Percentiles rank a stretch among this genome's conserved stretches.
Conservation (phyloP, 768 basidiomycete species). For the Tricholoma saponaceum region DNA sequence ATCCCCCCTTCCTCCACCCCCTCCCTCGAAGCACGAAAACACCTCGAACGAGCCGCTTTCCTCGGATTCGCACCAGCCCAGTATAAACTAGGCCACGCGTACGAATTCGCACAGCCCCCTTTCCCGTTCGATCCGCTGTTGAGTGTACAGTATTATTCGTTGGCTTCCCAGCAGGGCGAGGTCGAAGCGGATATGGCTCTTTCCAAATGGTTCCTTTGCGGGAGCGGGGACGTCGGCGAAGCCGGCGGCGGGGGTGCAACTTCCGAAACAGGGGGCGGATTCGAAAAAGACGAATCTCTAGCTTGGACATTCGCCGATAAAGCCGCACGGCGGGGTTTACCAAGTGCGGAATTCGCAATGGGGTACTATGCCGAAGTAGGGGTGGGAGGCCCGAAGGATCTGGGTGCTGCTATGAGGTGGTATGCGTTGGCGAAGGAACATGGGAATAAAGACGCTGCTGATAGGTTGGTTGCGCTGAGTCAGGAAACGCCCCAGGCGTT, state of each 20-base stretch:
- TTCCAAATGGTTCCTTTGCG: constrained; percentile 96
- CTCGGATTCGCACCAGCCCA: constrained; percentile 83
- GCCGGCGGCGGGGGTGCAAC: too few relatives aligned
- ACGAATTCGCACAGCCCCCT: constrained; percentile 85
- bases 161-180: constrained; percentile 83
- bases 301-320: constrained; percentile 91
- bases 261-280: constrained; percentile 34
- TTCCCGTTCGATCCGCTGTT: constrained; percentile 87
- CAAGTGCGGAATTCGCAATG: constrained; percentile 91
- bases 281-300: constrained; percentile 84
- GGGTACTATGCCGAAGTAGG: constrained; percentile 95
- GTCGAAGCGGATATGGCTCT: constrained; percentile 95
- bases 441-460: constrained; percentile 76
- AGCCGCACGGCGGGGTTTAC: constrained; percentile 67
- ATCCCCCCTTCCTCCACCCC: constrained; percentile 47
- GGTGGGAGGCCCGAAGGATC: constrained; percentile 66
- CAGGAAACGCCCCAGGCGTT: constrained; percentile 59
- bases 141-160: constrained; percentile 85
- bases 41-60: constrained; percentile 83
- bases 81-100: constrained; percentile 89
- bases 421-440: constrained; percentile 72
- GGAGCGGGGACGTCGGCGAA: constrained; percentile 47
- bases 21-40: constrained; percentile 62
- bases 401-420: constrained; percentile 70
- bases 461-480: constrained; percentile 67